Evolutionary conservation across 2,329 filamentous ascomycete species (phyloP), one percentile per base, ranked within the genome.

Genomic region (Trichoderma atroviride): DNA sequence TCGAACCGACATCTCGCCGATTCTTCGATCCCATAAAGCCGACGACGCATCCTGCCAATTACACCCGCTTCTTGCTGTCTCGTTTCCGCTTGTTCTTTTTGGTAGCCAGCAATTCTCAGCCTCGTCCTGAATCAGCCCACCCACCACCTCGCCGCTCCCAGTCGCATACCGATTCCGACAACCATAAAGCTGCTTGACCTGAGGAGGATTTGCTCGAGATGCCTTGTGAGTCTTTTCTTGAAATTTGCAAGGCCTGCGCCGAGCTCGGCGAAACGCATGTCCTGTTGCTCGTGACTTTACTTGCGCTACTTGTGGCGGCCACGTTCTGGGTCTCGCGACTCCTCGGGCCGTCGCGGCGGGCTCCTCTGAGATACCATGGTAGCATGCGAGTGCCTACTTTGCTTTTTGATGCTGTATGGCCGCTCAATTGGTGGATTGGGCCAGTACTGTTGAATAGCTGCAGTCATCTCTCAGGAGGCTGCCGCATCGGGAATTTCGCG

Each of bases 201-300:
- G 73, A 72, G 70, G 69, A 71, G 74, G 71, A 70, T 63, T 50
- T 74, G 72, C 73, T 74, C 78, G 74, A 79, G 74, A 80, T 80
- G 79, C 79, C 79, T 72, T 80, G 79, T 80, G 75, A 80, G 79
- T 80, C 56, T 53, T 53, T 70, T 65, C 60, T 66, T 56, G 62
- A 60, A 53, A 60, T 71, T 56, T 62, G 50, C n/a, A 68, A 7
- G 68, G 68, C 61, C 68, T 63, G 37, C 43, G 29, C 33, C 47
- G 22, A 64, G 67, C 67, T 64, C 29, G 33, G 40, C 59, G 31
- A 57, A 57, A 40, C 53, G 50, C 31, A 37, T 37, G 19, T 29
- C 29, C 37, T 43, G 55, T 37, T 50, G 55, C 55, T 55, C 37
- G 64, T 52, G 53, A 67, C 55, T 59, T 14, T 24, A 33, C 37